Conservation (phyloP, 2,329 filamentous ascomycete species). For the Xylaria arbuscula region DNA sequence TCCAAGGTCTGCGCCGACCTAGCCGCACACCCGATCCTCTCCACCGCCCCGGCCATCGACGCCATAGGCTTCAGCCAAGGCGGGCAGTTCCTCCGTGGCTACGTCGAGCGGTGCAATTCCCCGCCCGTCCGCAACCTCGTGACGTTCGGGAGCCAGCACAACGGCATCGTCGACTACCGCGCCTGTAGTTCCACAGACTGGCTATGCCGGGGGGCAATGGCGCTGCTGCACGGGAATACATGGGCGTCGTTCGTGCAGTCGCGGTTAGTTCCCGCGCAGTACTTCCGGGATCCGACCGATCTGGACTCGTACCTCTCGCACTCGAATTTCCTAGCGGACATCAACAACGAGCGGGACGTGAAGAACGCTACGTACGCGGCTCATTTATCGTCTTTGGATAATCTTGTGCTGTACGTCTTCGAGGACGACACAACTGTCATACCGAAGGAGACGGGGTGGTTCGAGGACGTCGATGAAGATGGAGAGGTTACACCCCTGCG, state of each 20-base stretch:
- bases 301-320: slow-evolving; percentile 78
- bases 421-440: slow-evolving; percentile 86
- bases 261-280: slow-evolving; percentile 90
- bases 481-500: slow-evolving; percentile 74
- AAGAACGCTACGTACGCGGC: slow-evolving; percentile 81
- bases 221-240: slow-evolving; percentile 80
- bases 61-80: slow-evolving; percentile 96
- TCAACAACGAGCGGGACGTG: slow-evolving; percentile 86
- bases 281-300: slow-evolving; percentile 80
- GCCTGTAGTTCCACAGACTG: slow-evolving; percentile 77
- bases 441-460: slow-evolving; percentile 92
- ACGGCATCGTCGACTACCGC: slow-evolving; percentile 87
- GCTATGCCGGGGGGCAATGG: slow-evolving; percentile 83
- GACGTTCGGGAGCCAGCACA: slow-evolving; percentile 92
- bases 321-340: slow-evolving; percentile 91
- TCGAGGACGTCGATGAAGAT: slow-evolving; percentile 79
- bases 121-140: slow-evolving; percentile 81
- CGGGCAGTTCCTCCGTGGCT: slow-evolving; percentile 92
- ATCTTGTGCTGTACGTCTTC: slow-evolving; percentile 91
- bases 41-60: slow-evolving; percentile 84
- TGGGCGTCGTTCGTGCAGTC: slow-evolving; percentile 84
- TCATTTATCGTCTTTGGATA: slow-evolving; percentile 75
- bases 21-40: slow-evolving; percentile 79
- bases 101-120: slow-evolving; percentile 85
- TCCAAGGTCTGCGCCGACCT: slow-evolving; percentile 81